Base-by-base conservation (phyloP, 1,284 basidiomycete species). In the Sporisorium scitamineum region DNA sequence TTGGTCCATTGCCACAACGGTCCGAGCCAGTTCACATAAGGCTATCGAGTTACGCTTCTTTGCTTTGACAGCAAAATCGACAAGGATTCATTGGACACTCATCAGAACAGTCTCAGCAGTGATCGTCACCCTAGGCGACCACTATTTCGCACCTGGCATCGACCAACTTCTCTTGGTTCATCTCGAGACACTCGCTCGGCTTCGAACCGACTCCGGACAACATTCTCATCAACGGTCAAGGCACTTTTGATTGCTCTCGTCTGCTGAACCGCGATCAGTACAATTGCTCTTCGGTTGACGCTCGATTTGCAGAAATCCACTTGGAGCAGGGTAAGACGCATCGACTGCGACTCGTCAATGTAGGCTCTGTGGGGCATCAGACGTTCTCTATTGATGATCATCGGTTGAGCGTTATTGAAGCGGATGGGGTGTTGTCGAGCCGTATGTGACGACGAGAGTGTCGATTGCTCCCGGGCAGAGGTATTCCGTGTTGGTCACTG, bases 141-240 rank as follows among this genome's bases (percentile, higher is more conserved):
- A 68, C 57, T 79, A 69, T 39, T 68, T 75, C 39, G 51, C 63
- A 20, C 45, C 57, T 11, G 57, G 66, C 8, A 57, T 63, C 29
- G 57, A 61, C 8, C 59, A 44, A 27, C 22, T 68, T n/a, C 5
- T 59, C 66, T 10, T 50, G 42, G 18, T 73, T 67, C 52, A 54
- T 76, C 22, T 70, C 68, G 14, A 37, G 63, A 27, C 32, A 61
- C 41, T 41, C 73, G 79, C 59, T 62, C 63, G 39, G 78, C 66
- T 81, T 78, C 20, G 74, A 80, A n/a, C 76, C 77, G 1, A 77
- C 80, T 1, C 85, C 88, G 1, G 80, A 88, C 53, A 84, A 87
- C 0, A 89, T 88, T 3, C 79, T 89, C 18, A 86, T 90, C 76
- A 89, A 90, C 57, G 89, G 89, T 3, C 73, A 85, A 31, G 89